Percentiles rank a stretch among this genome's conserved stretches.
phyloP scores from a whole-genome alignment of 768 basidiomycete genomes.

The Lentinus brumalis region DNA sequence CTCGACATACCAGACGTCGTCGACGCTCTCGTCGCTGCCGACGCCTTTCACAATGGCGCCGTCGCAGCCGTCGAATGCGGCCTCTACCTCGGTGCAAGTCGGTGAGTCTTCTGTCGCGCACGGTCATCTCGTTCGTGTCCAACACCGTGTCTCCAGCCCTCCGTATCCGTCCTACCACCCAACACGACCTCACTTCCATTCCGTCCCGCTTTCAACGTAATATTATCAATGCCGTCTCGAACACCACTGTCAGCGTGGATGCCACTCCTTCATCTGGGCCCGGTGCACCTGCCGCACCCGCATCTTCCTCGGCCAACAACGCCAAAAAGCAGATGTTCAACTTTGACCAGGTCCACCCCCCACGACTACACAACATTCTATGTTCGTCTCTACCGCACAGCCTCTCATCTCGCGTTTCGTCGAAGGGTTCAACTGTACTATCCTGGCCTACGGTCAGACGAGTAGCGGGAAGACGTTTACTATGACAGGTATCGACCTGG shows the following conservation, averaged over 20 bases:
- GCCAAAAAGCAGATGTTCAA: constrained; percentile 84
- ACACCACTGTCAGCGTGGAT: constrained; percentile 85
- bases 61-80: constrained; percentile 61
- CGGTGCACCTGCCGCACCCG: constrained; percentile 48
- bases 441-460: constrained; percentile 97
- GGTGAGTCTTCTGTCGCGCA: constrained; percentile 54
- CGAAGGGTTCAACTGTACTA: constrained; percentile 96
- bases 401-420: constrained; percentile 86
- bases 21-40: constrained; percentile 28
- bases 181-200: constrained; percentile 81
- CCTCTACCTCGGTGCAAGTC: constrained; percentile 92
- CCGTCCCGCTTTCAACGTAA: constrained; percentile 93
- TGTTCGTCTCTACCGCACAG: constrained; percentile 83
- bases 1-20: constrained; percentile 26
- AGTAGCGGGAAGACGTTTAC: constrained; percentile 97
- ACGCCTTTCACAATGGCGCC: constrained; percentile 61
- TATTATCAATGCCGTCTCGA: constrained; percentile 76
- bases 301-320: constrained; percentile 43
- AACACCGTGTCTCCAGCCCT: constrained; percentile 56
- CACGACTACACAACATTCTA: constrained; percentile 78
- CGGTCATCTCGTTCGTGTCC: constrained; percentile 4
- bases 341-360: constrained; percentile 95
- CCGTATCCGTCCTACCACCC: constrained; percentile 86
- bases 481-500: constrained; percentile 95
- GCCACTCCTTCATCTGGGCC: constrained; percentile 55